Base-by-base conservation (phyloP, 139 green algal species). In the Trebouxia sp. region DNA sequence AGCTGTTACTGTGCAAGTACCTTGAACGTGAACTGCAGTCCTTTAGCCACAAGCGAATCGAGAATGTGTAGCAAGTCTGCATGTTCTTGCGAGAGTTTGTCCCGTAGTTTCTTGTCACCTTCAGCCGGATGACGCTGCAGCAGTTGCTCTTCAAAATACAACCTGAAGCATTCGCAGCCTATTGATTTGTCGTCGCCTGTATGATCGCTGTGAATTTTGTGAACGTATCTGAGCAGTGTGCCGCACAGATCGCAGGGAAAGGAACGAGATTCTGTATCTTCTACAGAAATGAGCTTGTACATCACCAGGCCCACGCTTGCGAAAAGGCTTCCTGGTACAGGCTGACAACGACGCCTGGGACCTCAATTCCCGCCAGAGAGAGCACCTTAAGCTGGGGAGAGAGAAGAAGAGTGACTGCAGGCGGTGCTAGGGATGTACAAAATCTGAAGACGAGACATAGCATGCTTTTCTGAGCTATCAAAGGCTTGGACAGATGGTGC, bases 141-240 rank as follows among this genome's bases (percentile, higher is more conserved):
- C 50, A 28, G 12, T 62, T 62, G 50, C 50, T 12, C 50, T 62
- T 62, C 9, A 12, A 62, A 62, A 24, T 62, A 62, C 12, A 62
- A 62, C 12, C 50, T 62, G 50, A 62, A 62, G 50, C 50, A 62
- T 62, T 62, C 50, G 50, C 50, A 62, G 50, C 50, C 50, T 62
- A 62, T 62, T 24, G 50, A 12, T 62, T 62, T 62, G 50, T 62
- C 50, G 50, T 62, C 50, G 50, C 50, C 50, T 62, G 50, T 62
- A 62, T 24, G 12, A 62, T 62, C 50, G 50, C 50, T 62, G 50
- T 62, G 50, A 62, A 62, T 62, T 24, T 28, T 62, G 50, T 62
- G 50, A 62, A 62, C 50, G 50, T 62, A 62, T 62, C 50, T 62
- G 50, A 62, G 50, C 50, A 62, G 50, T 62, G 50, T 62, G 50